These are phyloP conservation scores for Hypoxylon sp. DNA, from an alignment of 2,329 filamentous ascomycete genomes.

Conservation along the genomic window DNA sequence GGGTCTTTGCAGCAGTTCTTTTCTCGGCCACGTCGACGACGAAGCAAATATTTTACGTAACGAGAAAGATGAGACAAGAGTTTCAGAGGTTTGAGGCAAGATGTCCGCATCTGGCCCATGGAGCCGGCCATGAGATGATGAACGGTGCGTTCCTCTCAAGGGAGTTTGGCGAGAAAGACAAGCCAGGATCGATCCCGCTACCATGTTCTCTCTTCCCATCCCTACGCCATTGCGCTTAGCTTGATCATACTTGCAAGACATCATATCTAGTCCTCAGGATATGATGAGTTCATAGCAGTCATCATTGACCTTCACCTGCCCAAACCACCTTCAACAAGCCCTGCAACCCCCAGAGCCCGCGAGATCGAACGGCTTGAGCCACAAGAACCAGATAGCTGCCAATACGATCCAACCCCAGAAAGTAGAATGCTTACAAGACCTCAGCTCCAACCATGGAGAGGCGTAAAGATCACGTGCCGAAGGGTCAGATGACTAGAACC, in stretches of 20 bases:
- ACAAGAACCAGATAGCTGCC: too few relatives aligned
- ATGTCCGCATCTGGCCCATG: not conserved
- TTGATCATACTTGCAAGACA: not conserved
- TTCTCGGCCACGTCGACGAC: not conserved
- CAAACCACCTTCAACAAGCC: too few relatives aligned
- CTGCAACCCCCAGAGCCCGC: too few relatives aligned
- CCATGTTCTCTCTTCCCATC: not conserved
- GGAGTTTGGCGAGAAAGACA: not conserved
- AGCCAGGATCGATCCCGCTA: not conserved
- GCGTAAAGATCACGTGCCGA: not conserved
- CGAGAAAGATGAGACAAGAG: not conserved
- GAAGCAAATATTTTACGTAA: not conserved
- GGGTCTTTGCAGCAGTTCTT: not conserved
- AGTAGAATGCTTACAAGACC: not conserved
- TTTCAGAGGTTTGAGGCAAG: not conserved
- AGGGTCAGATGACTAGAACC: too few relatives aligned
- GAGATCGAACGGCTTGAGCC: too few relatives aligned
- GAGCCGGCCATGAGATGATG: not conserved
- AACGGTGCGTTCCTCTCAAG: not conserved
- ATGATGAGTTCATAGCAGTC: not conserved
- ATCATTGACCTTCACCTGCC: not conserved
- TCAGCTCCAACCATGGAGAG: not conserved
- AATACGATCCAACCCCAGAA: not conserved
- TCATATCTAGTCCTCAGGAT: not conserved
- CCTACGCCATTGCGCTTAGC: not conserved